phyloP scores from a whole-genome alignment of 108 stramenopile genomes.

The Discostella stelligeroides region DNA sequence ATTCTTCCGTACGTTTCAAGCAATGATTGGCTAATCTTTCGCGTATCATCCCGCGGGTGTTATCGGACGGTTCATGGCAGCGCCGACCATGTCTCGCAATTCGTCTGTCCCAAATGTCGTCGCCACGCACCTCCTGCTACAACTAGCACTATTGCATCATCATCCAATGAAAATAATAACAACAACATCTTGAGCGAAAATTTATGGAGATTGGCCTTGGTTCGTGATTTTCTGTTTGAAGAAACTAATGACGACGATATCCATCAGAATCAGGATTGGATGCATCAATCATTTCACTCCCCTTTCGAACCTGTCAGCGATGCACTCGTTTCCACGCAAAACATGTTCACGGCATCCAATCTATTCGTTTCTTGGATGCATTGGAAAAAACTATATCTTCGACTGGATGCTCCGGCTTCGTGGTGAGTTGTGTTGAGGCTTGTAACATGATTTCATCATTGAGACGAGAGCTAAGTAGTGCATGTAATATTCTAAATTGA shows the following conservation, averaged over 20 bases:
- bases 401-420: no score
- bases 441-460: no score
- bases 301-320: not conserved
- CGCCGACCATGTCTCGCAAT: conserved; percentile 15
- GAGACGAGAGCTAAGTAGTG: no score
- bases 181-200: conserved; percentile 17
- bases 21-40: conserved; percentile 30
- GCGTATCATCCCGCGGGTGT: conserved; percentile 12
- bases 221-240: conserved; percentile 34
- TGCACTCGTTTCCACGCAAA: conserved; percentile 25
- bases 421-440: no score
- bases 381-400: conserved; percentile 22
- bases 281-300: conserved; percentile 10
- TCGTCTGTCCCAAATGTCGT: conserved; percentile 1
- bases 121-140: no score
- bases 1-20: conserved; percentile 21
- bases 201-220: conserved; percentile 32
- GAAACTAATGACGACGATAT: not conserved
- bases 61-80: conserved; percentile 17
- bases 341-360: conserved; percentile 37
- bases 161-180: not conserved
- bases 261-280: not conserved
- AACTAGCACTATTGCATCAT: not conserved
- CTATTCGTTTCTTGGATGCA: conserved; percentile 44
- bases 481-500: no score